Base-by-base conservation (phyloP, 106 monocot genomes). In the Agapanthus africanus region DNA sequence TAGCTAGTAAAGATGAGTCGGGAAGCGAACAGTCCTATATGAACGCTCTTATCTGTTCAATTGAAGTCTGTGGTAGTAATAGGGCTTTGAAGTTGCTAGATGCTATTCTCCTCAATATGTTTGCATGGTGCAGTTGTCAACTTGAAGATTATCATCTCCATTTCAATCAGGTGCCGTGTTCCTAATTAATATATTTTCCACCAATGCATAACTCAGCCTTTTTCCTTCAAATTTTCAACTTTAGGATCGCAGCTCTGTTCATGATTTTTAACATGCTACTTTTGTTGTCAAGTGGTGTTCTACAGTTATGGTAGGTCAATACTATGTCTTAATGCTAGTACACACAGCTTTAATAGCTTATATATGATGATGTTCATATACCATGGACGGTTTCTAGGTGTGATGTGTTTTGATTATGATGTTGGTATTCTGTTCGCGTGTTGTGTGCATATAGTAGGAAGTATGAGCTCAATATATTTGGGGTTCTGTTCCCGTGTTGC, bases 141-240 rank as follows among this genome's bases (percentile, higher is more conserved):
- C 72, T 91, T 42, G 79, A 84, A 67, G 87, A 91, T 67, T 91
- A 87, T 73, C 87, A 87, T 68, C 44, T 82, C 23, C 70, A 87
- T 79, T 91, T 91, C 77, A 63, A 26, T 76, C 69, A 81, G 87
- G 91, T 91, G 57, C 30, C 64, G 50, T 31, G 7, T 79, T 23
- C 21, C 23, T 51, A 9, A 44, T 14, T 57, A 35, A 47, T 51
- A 8, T 7, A 8, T 30, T 67, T 21, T 35, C 32, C 47, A 47
- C 16, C 44, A 44, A 44, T 44, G 44, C 44, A 14, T 6, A 44
- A 16, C 10, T 44, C 2, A 9, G n/a, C n/a, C n/a, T 44, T 44
- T 44, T 44, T 44, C 44, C 16, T 44, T 44, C 6, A 6, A 44
- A 44, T 14, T 44, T 44, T 44, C n/a, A 9, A 14, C 44, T 44